Conservation (phyloP, 2,329 filamentous ascomycete species). For the Thelonectria discophora region DNA sequence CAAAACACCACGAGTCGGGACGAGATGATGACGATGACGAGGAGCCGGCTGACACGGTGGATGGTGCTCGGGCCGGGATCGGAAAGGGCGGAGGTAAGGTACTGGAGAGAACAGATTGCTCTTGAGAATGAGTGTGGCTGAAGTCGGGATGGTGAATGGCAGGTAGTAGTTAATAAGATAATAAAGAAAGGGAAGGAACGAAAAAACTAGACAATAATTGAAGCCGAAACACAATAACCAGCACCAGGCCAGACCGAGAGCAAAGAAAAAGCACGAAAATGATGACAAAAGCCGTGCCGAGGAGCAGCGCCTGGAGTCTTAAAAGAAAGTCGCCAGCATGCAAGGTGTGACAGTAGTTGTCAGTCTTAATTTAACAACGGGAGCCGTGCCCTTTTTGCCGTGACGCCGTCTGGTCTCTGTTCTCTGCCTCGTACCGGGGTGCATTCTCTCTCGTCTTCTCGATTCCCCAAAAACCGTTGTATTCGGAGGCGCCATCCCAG, state of each 20-base stretch:
- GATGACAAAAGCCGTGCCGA: conserved; percentile 17
- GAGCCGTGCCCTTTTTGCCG: not conserved
- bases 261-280: conserved; percentile 3
- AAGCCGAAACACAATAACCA: conserved; percentile 7
- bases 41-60: conserved; percentile 29
- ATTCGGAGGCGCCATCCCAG: conserved; percentile 30
- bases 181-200: not conserved
- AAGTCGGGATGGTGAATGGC: not conserved
- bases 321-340: conserved; percentile 7
- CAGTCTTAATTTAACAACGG: conserved; percentile 39
- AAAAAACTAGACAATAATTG: conserved; percentile 1
- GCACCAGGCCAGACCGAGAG: conserved; percentile 17
- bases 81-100: conserved; percentile 19
- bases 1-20: conserved; percentile 21
- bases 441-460: not conserved
- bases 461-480: not conserved
- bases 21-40: conserved; percentile 13
- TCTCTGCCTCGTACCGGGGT: not conserved
- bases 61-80: conserved; percentile 2
- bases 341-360: conserved; percentile 31
- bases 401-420: not conserved
- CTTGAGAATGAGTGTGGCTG: not conserved
- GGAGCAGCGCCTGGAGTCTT: conserved; percentile 22
- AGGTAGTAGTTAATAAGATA: not conserved
- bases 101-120: conserved; percentile 16